Percentiles rank a stretch among this genome's conserved stretches.
Conservation (phyloP, 768 basidiomycete species). For the Auricularia sp. region DNA sequence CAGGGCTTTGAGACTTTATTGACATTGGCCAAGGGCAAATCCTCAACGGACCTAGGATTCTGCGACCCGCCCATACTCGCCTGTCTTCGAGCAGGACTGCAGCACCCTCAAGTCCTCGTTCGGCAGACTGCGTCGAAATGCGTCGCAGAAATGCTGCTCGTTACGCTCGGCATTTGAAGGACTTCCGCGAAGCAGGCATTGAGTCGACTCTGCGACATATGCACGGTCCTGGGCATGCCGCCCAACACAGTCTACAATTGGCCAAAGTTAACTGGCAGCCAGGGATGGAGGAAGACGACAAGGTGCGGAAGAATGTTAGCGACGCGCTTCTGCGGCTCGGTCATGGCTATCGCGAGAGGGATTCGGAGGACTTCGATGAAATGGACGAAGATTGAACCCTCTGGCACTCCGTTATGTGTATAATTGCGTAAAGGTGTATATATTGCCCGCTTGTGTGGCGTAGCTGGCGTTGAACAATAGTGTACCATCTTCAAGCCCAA, state of each 20-base stretch:
- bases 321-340: conserved; percentile 34
- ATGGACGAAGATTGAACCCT: background rate
- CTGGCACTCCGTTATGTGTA: background rate
- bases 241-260: conserved; percentile 9
- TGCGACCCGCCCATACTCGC: conserved; percentile 40
- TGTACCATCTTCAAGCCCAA: too few species aligned
- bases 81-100: conserved; percentile 48
- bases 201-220: conserved; percentile 33
- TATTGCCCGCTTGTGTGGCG: too few species aligned
- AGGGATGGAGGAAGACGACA: conserved; percentile 48
- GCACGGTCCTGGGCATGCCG: conserved; percentile 24
- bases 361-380: background rate
- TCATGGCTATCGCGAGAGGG: background rate
- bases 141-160: conserved; percentile 45
- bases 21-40: conserved; percentile 56
- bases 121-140: conserved; percentile 53
- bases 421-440: too few species aligned
- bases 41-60: conserved; percentile 40
- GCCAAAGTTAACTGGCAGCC: conserved; percentile 26
- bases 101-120: conserved; percentile 46
- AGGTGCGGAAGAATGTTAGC: conserved; percentile 48
- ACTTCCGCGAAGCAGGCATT: conserved; percentile 36
- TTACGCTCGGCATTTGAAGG: conserved; percentile 28
- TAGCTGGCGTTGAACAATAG: too few species aligned
- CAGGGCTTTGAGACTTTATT: conserved; percentile 54